Percentiles rank a stretch among this genome's conserved stretches.
Conservation (phyloP, 139 green algal genomes). For the Coccomyxa sp. region DNA sequence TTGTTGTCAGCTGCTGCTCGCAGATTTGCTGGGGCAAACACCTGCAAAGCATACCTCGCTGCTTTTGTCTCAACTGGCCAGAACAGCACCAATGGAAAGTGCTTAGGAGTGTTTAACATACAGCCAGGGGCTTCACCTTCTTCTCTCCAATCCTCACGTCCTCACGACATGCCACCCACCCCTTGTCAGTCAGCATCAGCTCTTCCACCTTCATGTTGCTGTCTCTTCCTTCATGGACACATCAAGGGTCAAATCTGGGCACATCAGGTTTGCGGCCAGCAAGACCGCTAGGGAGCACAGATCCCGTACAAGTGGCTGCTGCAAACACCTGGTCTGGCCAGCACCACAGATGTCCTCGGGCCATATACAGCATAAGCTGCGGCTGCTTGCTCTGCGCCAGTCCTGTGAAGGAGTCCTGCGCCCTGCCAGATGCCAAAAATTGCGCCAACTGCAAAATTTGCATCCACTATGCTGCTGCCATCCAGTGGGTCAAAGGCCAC, state of each 20-base stretch:
- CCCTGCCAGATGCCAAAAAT: slow-evolving; percentile 84
- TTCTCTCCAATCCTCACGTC: background rate
- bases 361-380: slow-evolving; percentile 79
- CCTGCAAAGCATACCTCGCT: slow-evolving; percentile 13
- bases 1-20: slow-evolving; percentile 46
- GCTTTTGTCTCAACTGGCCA: background rate
- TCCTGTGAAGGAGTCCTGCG: slow-evolving; percentile 41
- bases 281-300: no score
- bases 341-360: slow-evolving; percentile 70
- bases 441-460: slow-evolving; percentile 62
- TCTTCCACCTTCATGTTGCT: no score
- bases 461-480: slow-evolving; percentile 65
- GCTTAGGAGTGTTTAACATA: background rate
- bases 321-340: no score
- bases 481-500: slow-evolving; percentile 88
- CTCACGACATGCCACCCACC: no score
- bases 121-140: background rate
- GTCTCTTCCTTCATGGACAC: no score
- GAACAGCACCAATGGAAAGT: slow-evolving; percentile 10
- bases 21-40: slow-evolving; percentile 80
- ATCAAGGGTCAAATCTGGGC: no score
- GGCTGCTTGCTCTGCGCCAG: slow-evolving; percentile 55
- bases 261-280: no score
- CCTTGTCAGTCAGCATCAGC: no score
- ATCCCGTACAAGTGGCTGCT: no score